Percentiles rank a stretch among this genome's conserved stretches.
phyloP scores from a whole-genome alignment of 768 basidiomycete genomes.

The Phanerochaete sordida region DNA sequence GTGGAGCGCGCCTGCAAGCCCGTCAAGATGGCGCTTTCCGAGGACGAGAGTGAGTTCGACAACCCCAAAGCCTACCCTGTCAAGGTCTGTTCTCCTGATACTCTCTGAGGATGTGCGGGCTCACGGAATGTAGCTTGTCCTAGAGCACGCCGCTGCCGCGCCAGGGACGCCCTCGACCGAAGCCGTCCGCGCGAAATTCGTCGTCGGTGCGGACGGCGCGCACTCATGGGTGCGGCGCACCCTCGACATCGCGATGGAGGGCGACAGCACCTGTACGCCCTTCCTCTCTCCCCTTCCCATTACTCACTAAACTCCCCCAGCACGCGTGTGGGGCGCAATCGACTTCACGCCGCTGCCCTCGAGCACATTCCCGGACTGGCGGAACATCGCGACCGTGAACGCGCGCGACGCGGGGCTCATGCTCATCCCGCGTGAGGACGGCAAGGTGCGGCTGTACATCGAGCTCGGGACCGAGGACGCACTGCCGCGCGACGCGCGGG shows the following conservation, averaged over 20 bases:
- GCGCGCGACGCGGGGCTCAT: constrained; percentile 66
- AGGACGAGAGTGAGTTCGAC: too few species aligned
- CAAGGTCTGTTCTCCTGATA: constrained; percentile 23
- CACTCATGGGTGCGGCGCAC: constrained; percentile 35
- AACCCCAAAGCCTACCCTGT: constrained; percentile 37
- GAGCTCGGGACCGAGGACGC: constrained; percentile 48
- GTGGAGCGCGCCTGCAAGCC: constrained; percentile 52
- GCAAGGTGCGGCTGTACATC: constrained; percentile 67
- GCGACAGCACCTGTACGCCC: constrained; percentile 30
- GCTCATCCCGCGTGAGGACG: constrained; percentile 70
- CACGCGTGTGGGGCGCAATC: constrained; percentile 38
- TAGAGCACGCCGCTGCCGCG: constrained; percentile 35
- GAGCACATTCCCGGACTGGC: constrained; percentile 78
- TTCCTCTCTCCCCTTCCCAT: too few species aligned
- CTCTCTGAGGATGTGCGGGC: background rate
- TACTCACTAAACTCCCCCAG: too few species aligned
- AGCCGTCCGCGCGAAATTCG: constrained; percentile 66
- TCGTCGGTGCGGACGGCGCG: constrained; percentile 63
- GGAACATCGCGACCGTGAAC: constrained; percentile 65
- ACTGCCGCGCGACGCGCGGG: constrained; percentile 39
- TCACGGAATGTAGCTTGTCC: constrained; percentile 28
- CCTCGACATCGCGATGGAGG: constrained; percentile 34
- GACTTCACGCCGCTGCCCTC: constrained; percentile 48
- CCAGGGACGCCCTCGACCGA: constrained; percentile 41
- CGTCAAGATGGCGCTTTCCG: too few species aligned